Percentiles rank a stretch among this genome's conserved stretches.
These are phyloP conservation scores for Aquilaria malaccensis DNA, from an alignment of 345 rosid genomes.

Conservation along the genomic window DNA sequence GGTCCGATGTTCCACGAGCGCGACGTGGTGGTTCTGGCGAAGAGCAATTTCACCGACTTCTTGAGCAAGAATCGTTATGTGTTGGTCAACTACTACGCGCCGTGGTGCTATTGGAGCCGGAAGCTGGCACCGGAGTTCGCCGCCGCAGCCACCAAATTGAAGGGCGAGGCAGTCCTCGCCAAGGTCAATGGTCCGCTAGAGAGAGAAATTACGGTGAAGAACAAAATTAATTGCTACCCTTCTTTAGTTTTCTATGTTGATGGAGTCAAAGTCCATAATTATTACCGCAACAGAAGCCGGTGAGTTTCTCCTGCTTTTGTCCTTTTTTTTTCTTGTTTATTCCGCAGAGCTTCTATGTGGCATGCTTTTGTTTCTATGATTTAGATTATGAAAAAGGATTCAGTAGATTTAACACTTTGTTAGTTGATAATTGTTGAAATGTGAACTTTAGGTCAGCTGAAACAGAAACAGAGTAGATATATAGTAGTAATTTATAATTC, in stretches of 20 bases:
- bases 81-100: constrained; percentile 41
- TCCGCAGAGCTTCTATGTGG: constrained; percentile 2
- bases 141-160: constrained; percentile 39
- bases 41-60: constrained; percentile 37
- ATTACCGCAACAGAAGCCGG: constrained; percentile 15
- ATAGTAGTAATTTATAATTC: too few species aligned
- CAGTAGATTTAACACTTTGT: too few species aligned
- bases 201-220: constrained; percentile 12
- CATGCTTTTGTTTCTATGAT: too few species aligned
- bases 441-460: too few species aligned
- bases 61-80: constrained; percentile 23
- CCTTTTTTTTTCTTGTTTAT: constrained; percentile 5
- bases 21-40: constrained; percentile 35
- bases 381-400: too few species aligned
- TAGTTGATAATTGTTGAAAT: too few species aligned
- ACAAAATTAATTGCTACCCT: constrained; percentile 14
- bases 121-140: constrained; percentile 34
- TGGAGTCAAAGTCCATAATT: constrained; percentile 10
- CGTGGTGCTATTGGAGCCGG: constrained; percentile 45
- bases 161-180: constrained; percentile 40
- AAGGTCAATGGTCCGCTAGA: constrained; percentile 27
- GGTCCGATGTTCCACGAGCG: constrained; percentile 19
- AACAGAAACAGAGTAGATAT: too few species aligned
- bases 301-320: constrained; percentile 8
- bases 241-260: constrained; percentile 12